Base-by-base conservation (phyloP, 148 eudicot species). In the Rhododendron ferrugineum region DNA sequence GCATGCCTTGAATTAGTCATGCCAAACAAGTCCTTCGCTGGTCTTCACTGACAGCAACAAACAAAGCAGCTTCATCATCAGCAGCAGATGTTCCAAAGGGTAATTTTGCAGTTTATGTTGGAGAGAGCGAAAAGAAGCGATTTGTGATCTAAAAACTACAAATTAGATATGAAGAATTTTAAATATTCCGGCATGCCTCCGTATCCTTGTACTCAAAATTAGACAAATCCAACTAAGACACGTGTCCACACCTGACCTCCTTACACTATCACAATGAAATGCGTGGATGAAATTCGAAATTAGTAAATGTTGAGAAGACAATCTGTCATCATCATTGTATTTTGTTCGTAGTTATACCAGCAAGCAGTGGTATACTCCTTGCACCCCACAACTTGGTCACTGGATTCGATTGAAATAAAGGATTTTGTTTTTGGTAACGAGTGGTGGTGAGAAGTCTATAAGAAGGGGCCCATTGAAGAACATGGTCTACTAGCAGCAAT, bases 101-200 rank as follows among this genome's bases (percentile, higher is more conserved):
- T 1, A 87, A 90, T 82, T 64, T 91, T 79, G 92, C 90, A 9
- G 92, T 93, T 40, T 93, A 88, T 30, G 93, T 90, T 9, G 93
- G 92, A 82, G 91, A 91, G 47, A 80, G 66, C 0, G 79, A 89
- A 36, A 74, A 74, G 78, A 74, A 74, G 18, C 16, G 74, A 3
- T 68, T 68, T 68, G 16, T 68, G 74, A 58, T 20, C 64, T 5
- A 58, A 18, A 54, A 54, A 18, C 60, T 18, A 54, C 22, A 3
- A 54, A 54, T 54, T 58, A 58, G 8, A 58, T 58, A 4, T 20
- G n/a, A 58, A 66, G 15, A 66, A 66, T 66, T 66, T n/a, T 11
- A 3, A 26, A 26, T 66, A 10, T 26, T 66, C 14, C 14, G 1
- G 72, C 72, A 3, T 9, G 14, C 11, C 72, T 11, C 72, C 6